Conservation (phyloP, 257 asterid genomes). For the Solanum infundibuliforme region DNA sequence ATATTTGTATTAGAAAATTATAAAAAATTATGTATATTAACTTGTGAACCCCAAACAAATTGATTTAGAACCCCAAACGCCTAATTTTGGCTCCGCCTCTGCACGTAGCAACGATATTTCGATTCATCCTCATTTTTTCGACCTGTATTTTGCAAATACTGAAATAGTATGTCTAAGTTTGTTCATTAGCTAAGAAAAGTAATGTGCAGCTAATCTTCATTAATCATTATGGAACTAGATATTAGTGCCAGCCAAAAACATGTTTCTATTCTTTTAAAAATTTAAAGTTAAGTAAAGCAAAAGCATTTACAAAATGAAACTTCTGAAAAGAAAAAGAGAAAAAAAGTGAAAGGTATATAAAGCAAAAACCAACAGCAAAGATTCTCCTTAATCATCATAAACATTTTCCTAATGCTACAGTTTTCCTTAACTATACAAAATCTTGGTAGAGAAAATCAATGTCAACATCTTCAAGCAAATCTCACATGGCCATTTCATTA, state of each 20-base stretch:
- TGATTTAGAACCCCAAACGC: too few relatives aligned
- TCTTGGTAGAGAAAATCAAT: conserved; percentile 6
- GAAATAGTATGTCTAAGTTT: neutral
- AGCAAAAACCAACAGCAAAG: neutral
- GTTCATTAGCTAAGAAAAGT: neutral
- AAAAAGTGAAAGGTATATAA: conserved; percentile 30
- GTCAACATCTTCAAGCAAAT: neutral
- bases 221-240: neutral
- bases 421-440: conserved; percentile 8
- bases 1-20: too few relatives aligned
- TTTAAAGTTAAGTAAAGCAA: neutral
- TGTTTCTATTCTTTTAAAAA: neutral
- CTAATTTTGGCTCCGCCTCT: neutral
- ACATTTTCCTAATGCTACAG: neutral
- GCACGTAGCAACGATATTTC: neutral
- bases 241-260: neutral
- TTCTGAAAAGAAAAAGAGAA: conserved; percentile 9
- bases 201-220: neutral
- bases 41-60: too few relatives aligned
- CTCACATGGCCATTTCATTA: neutral
- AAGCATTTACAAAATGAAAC: conserved; percentile 15
- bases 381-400: conserved; percentile 16
- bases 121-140: neutral
- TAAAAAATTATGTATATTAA: too few relatives aligned
- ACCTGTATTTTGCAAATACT: neutral